These are phyloP conservation scores for Purshia tridentata DNA, from an alignment of 306 rosid genomes.

Conservation along the genomic window DNA sequence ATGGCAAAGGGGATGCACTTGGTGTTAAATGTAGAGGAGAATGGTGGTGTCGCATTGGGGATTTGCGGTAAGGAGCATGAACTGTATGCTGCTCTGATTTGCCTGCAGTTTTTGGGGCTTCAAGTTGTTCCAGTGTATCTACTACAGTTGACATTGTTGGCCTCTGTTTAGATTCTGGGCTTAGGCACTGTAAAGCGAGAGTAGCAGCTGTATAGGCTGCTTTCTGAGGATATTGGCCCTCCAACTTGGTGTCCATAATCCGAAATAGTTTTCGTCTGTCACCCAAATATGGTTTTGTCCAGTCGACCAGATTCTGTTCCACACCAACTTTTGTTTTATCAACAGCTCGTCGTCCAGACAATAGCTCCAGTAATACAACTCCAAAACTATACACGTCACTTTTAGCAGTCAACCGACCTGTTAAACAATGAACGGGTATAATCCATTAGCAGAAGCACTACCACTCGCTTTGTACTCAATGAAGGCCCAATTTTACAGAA, in stretches of 20 bases:
- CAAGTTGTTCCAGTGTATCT: constrained; percentile 61
- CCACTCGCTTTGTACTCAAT: background rate
- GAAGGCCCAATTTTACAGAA: background rate
- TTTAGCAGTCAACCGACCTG: constrained; percentile 87
- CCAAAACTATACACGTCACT: constrained; percentile 96
- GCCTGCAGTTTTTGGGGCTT: constrained; percentile 49
- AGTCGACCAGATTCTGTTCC: constrained; percentile 81
- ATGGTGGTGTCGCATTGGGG: constrained; percentile 47
- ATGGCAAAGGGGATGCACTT: constrained; percentile 54
- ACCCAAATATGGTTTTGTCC: constrained; percentile 80
- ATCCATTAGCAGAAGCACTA: background rate
- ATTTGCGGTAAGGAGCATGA: constrained; percentile 34
- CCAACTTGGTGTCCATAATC: constrained; percentile 90
- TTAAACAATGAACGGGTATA: background rate
- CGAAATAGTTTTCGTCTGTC: constrained; percentile 75
- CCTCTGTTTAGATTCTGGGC: constrained; percentile 67
- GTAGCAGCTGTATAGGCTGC: constrained; percentile 75
- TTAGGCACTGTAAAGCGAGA: constrained; percentile 74
- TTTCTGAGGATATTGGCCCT: constrained; percentile 84
- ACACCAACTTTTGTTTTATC: constrained; percentile 57
- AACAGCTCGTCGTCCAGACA: constrained; percentile 77
- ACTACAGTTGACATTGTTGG: constrained; percentile 80
- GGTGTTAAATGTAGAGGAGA: constrained; percentile 51
- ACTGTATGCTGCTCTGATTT: constrained; percentile 37
- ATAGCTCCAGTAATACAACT: constrained; percentile 77